Base-by-base conservation (phyloP, 345 rosid species). In the Salix brachista region DNA sequence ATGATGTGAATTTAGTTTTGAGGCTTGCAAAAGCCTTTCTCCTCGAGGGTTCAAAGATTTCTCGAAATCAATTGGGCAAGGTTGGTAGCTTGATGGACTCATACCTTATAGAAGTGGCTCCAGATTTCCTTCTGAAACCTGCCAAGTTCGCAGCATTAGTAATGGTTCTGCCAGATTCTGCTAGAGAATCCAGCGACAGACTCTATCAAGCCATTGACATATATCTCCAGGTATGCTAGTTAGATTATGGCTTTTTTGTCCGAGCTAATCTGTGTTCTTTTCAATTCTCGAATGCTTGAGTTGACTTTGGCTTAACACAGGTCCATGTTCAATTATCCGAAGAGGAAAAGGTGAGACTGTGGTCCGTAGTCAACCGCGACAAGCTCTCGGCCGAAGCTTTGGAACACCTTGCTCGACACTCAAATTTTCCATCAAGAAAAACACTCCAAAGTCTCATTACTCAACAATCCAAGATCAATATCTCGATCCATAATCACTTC, bases 131-230 rank as follows among this genome's bases (percentile, higher is more conserved):
- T 28, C 74, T 90, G 46, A 80, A 69, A n/a, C 82, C 87, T 36
- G 46, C 75, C 26, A 83, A 73, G 74, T 90, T 89, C 44, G 73
- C 79, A 54, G 86, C 82, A 36, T 73, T 89, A 42, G 62, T 83
- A 67, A 65, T 39, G 75, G 65, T 77, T 71, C 44, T 90, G 67
- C 92, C 91, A 0, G 89, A 84, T 75, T 72, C 75, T 70, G 86
- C 85, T 48, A 85, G 90, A 79, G 79, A 80, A 58, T 87, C 81
- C 64, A 77, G 73, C 48, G 89, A 87, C 54, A 67, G 41, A 46
- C 78, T 87, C 65, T 87, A 85, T 79, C 81, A 71, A 12, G 85
- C 91, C 79, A 86, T 87, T 34, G 90, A 87, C 78, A 75, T 86
- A 41, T 90, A 87, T 69, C 52, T 87, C 36, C 73, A 87, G 92